These are phyloP conservation scores for Hyaloscypha finlandica DNA, from an alignment of 495 filamentous ascomycete species.

Conservation along the genomic window DNA sequence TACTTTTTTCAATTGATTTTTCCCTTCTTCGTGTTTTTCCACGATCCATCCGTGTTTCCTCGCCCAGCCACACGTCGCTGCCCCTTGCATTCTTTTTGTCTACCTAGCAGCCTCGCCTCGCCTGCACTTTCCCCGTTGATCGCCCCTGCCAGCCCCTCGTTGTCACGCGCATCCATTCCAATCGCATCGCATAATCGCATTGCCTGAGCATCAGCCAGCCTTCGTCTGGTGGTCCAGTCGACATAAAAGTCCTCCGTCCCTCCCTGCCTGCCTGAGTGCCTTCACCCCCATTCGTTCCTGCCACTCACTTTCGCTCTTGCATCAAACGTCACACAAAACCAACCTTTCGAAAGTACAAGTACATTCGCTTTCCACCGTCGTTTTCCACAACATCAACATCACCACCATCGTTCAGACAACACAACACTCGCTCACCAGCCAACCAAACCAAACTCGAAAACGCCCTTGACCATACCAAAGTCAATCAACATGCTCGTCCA, in stretches of 20 bases:
- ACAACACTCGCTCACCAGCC: not conserved
- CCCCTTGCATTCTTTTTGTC: not conserved
- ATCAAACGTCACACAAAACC: not conserved
- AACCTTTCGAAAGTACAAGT: not conserved
- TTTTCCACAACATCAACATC: not conserved
- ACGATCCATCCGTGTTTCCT: not conserved
- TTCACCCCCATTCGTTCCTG: not conserved
- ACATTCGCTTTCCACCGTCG: not conserved
- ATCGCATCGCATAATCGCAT: not conserved
- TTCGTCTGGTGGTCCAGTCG: not conserved
- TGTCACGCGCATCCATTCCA: not conserved
- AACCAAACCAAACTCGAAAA: not conserved
- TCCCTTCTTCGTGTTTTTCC: not conserved
- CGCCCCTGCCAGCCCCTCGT: not conserved
- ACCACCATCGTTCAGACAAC: not conserved
- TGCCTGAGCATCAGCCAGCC: not conserved
- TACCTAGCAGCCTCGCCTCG: not conserved
- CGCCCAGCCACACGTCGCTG: not conserved
- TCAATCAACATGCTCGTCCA: constrained; percentile 37
- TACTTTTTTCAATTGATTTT: not conserved
- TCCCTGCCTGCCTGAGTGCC: too few relatives aligned
- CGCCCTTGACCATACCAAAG: not conserved
- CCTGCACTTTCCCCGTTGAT: not conserved
- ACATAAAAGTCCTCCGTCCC: not conserved
- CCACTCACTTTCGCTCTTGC: not conserved